Percentiles rank a stretch among this genome's conserved stretches.
Evolutionary conservation across 139 green algal genomes (phyloP).

Genomic region (Coccomyxa sp.): DNA sequence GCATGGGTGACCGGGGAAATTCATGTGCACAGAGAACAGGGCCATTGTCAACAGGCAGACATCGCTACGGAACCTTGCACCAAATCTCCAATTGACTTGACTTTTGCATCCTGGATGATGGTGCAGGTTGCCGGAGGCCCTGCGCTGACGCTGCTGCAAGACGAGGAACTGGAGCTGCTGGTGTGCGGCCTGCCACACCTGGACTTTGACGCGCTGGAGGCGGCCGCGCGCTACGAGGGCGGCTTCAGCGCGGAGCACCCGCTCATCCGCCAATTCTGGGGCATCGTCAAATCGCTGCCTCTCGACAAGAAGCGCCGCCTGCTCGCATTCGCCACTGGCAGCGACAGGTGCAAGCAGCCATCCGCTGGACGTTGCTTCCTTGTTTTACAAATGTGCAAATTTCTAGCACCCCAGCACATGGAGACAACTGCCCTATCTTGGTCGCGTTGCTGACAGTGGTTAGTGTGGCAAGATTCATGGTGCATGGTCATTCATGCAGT

Average conservation of each 20-base stretch:
- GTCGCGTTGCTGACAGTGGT: too few species aligned
- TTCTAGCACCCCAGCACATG: too few species aligned
- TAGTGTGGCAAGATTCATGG: too few species aligned
- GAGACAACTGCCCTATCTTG: too few species aligned
- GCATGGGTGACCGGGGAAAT: too few species aligned
- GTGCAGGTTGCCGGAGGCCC: slow-evolving; percentile 48
- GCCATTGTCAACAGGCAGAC: too few species aligned
- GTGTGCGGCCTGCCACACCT: slow-evolving; percentile 72
- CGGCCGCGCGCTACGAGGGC: slow-evolving; percentile 53
- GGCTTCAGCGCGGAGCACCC: slow-evolving; percentile 38
- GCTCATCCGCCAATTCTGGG: slow-evolving; percentile 54
- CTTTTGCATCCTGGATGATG: too few species aligned
- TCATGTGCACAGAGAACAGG: too few species aligned
- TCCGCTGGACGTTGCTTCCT: neutral
- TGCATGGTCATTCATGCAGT: too few species aligned
- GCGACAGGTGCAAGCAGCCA: slow-evolving; percentile 28
- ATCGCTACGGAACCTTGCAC: too few species aligned
- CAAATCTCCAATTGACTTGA: too few species aligned
- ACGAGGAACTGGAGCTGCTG: slow-evolving; percentile 80
- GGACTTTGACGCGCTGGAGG: slow-evolving; percentile 71
- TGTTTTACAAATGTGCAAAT: neutral
- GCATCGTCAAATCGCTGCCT: slow-evolving; percentile 27
- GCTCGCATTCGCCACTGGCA: slow-evolving; percentile 38
- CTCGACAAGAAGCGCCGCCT: slow-evolving; percentile 44
- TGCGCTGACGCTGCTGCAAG: slow-evolving; percentile 46